These are phyloP conservation scores for Chlorella sp. DNA, from an alignment of 139 green algal species.

Conservation along the genomic window DNA sequence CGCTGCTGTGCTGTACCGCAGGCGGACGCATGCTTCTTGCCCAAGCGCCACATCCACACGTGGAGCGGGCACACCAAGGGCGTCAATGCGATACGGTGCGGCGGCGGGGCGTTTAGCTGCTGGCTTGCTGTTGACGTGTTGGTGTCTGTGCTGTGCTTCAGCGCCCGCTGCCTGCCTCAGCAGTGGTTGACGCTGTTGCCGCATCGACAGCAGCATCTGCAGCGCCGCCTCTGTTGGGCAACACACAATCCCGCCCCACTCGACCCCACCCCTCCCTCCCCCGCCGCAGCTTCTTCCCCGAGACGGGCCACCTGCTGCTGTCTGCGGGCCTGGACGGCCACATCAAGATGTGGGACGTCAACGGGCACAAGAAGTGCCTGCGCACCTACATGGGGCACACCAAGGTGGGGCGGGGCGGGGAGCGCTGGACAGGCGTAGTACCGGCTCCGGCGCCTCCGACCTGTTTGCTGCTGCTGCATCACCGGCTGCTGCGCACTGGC, in stretches of 20 bases:
- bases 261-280: background rate
- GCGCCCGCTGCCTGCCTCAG: no score
- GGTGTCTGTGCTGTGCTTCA: no score
- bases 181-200: no score
- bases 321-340: constrained; percentile 92
- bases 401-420: constrained; percentile 60
- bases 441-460: background rate
- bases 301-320: constrained; percentile 92
- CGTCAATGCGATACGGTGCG: constrained; percentile 86
- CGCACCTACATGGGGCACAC: constrained; percentile 95
- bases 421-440: background rate
- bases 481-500: no score
- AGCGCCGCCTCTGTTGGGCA: no score
- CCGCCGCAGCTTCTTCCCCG: constrained; percentile 85
- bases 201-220: no score
- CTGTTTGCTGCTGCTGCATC: no score
- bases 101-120: no score
- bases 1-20: no score
- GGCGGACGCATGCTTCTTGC: constrained; percentile 87
- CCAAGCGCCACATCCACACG: constrained; percentile 93
- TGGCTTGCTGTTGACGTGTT: no score
- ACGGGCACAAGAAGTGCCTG: constrained; percentile 88
- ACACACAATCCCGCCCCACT: no score
- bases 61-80: constrained; percentile 94
- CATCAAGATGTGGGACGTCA: constrained; percentile 99